Evolutionary conservation across 495 filamentous ascomycete genomes (phyloP).

Genomic region (Hyaloscypha hepaticicola): DNA sequence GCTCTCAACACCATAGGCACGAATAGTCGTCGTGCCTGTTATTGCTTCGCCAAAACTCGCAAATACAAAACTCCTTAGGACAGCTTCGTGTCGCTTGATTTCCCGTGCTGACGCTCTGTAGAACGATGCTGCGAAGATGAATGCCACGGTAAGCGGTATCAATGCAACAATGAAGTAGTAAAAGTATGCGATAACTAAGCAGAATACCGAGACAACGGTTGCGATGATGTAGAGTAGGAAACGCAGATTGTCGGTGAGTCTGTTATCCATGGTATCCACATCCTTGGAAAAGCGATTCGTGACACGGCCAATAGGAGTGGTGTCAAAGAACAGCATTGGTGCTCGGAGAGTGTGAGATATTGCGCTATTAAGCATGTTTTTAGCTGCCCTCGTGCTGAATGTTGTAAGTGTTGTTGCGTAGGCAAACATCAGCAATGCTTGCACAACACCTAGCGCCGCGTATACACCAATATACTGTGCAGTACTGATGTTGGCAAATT

Average conservation of each 20-base stretch:
- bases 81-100: slow-evolving; percentile 89
- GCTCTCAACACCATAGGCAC: slow-evolving; percentile 77
- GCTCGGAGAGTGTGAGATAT: slow-evolving; percentile 77
- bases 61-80: slow-evolving; percentile 80
- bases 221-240: slow-evolving; percentile 82
- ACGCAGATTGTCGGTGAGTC: slow-evolving; percentile 79
- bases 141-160: slow-evolving; percentile 71
- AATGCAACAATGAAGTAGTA: slow-evolving; percentile 89
- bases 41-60: slow-evolving; percentile 84
- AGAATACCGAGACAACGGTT: slow-evolving; percentile 72
- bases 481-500: slow-evolving; percentile 28
- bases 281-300: slow-evolving; percentile 95
- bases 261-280: slow-evolving; percentile 92
- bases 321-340: slow-evolving; percentile 95
- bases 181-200: slow-evolving; percentile 86
- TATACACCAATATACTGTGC: slow-evolving; percentile 85
- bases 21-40: slow-evolving; percentile 74
- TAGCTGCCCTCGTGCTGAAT: slow-evolving; percentile 74
- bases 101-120: slow-evolving; percentile 87
- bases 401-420: slow-evolving; percentile 62
- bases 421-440: slow-evolving; percentile 70
- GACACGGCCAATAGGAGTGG: slow-evolving; percentile 90
- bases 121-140: slow-evolving; percentile 78
- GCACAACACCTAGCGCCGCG: slow-evolving; percentile 65
- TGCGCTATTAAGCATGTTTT: slow-evolving; percentile 73